Evolutionary conservation across 176 grass and related monocot genomes (phyloP).

Genomic region (Neostapfia colusana): DNA sequence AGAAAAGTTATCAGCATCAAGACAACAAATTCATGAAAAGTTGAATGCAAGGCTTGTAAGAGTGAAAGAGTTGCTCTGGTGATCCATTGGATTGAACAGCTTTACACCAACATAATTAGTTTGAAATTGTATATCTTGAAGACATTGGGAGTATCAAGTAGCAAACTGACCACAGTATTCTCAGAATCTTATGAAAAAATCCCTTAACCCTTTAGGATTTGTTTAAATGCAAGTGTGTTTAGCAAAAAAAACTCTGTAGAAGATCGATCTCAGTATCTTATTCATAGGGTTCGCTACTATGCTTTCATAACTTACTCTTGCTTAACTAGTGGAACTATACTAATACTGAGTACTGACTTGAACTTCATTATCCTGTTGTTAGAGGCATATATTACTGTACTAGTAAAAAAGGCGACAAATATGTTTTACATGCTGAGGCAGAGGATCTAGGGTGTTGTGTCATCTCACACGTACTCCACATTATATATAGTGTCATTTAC

Average conservation of each 20-base stretch:
- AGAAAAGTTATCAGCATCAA: conserved; percentile 24
- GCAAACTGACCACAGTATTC: background rate
- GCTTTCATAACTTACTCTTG: background rate
- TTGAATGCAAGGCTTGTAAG: background rate
- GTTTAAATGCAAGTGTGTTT: background rate
- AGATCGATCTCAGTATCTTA: background rate
- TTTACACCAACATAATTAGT: background rate
- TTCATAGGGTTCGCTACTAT: background rate
- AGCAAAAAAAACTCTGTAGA: background rate
- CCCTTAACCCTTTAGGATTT: conserved; percentile 2
- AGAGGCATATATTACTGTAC: background rate
- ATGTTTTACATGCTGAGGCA: background rate
- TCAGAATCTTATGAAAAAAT: background rate
- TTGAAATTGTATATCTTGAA: background rate
- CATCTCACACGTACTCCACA: background rate
- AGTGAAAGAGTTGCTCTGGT: background rate
- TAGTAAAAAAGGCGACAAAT: background rate
- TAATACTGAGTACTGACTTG: background rate
- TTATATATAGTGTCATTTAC: background rate
- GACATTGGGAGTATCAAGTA: background rate
- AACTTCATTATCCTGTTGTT: conserved; percentile 16
- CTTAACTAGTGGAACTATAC: background rate
- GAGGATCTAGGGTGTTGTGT: background rate
- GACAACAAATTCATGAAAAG: conserved; percentile 14
- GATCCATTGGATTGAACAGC: background rate